Evolutionary conservation across 768 basidiomycete species (phyloP).

Genomic region (Mycena floridula): DNA sequence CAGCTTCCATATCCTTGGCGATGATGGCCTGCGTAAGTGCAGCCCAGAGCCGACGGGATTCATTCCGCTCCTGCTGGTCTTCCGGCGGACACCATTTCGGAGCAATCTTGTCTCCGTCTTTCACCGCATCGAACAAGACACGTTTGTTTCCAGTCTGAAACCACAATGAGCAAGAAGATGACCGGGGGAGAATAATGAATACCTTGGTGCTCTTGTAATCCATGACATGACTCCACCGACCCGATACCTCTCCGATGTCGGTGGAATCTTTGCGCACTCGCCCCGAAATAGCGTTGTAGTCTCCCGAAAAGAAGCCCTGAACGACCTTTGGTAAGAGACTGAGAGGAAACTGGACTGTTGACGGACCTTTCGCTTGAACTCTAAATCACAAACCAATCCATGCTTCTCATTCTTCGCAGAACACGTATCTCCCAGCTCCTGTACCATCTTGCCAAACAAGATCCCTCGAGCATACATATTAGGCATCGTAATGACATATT

Average conservation of each 20-base stretch:
- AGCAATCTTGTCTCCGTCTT: conserved; percentile 65
- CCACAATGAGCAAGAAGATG: neutral
- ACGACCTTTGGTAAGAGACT: neutral
- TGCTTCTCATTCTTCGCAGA: conserved; percentile 78
- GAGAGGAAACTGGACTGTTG: neutral
- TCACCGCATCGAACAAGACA: conserved; percentile 77
- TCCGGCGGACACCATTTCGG: conserved; percentile 85
- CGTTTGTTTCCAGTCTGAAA: conserved; percentile 61
- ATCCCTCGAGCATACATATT: conserved; percentile 95
- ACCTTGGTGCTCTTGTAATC: conserved; percentile 74
- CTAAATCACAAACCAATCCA: conserved; percentile 72
- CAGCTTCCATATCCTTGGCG: conserved; percentile 88
- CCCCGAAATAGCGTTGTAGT: conserved; percentile 87
- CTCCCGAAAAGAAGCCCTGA: conserved; percentile 95
- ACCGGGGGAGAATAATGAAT: conserved; percentile 7
- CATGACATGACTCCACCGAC: conserved; percentile 89
- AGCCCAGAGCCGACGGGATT: conserved; percentile 86
- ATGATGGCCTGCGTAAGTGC: conserved; percentile 81
- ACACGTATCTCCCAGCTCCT: conserved; percentile 91
- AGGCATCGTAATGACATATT: conserved; percentile 91
- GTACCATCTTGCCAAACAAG: conserved; percentile 89
- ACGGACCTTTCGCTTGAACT: conserved; percentile 94
- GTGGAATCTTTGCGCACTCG: conserved; percentile 57
- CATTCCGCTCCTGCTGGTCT: conserved; percentile 82
- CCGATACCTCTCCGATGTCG: conserved; percentile 81